Evolutionary conservation across 192 early-diverging fungal genomes (phyloP).

Genomic region (Podila epicladia): DNA sequence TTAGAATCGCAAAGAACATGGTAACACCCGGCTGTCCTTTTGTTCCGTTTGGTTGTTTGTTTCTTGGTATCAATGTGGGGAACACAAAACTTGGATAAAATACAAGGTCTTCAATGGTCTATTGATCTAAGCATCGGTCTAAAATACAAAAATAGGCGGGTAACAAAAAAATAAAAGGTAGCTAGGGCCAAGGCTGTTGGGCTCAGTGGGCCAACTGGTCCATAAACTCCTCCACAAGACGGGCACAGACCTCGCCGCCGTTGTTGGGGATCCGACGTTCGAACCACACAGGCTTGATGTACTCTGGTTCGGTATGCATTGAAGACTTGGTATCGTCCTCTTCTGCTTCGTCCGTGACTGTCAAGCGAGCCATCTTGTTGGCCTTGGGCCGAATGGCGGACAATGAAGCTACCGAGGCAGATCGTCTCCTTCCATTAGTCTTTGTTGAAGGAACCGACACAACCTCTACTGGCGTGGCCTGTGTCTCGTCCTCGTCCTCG

Average conservation of each 20-base stretch:
- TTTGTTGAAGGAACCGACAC: not conserved
- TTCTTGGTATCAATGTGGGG: no score
- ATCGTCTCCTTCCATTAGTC: constrained; percentile 8
- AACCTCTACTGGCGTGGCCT: not conserved
- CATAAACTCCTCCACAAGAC: constrained; percentile 39
- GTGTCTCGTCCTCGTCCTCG: not conserved
- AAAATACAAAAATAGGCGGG: no score
- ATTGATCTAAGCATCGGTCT: no score
- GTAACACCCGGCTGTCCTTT: no score
- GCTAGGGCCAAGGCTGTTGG: not conserved
- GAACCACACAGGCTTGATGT: constrained; percentile 36
- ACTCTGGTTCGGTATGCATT: constrained; percentile 5
- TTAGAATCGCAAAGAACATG: no score
- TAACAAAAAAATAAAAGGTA: no score
- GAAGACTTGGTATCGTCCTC: not conserved
- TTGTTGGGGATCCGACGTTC: constrained; percentile 38
- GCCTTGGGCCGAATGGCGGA: constrained; percentile 23
- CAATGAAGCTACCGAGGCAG: constrained; percentile 20
- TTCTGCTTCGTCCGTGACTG: not conserved
- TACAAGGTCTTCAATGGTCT: no score
- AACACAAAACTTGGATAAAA: no score
- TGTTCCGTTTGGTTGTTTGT: no score
- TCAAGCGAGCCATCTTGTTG: constrained; percentile 26
- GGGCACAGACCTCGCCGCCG: constrained; percentile 39
- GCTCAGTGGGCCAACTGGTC: constrained; percentile 10